Conservation (phyloP, 2,329 filamentous ascomycete genomes). For the Leptographium wingfieldii region DNA sequence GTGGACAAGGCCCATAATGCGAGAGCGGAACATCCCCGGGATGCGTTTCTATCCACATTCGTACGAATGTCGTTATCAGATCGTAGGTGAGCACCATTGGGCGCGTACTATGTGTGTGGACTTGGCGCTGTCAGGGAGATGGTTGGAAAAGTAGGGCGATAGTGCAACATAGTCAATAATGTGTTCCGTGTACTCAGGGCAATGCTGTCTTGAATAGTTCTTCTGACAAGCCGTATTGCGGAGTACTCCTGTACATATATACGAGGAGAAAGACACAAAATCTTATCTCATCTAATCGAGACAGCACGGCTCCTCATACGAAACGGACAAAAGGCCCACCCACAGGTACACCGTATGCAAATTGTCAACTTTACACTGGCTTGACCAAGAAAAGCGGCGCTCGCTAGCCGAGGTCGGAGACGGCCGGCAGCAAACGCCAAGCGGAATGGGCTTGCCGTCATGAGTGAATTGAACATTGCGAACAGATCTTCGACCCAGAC, state of each 20-base stretch:
- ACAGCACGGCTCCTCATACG: neutral
- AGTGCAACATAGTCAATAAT: neutral
- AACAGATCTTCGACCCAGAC: neutral
- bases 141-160: neutral
- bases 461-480: neutral
- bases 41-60: neutral
- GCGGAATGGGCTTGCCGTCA: neutral
- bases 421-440: neutral
- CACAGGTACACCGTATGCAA: neutral
- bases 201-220: neutral
- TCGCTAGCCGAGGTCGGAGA: slow-evolving; percentile 1
- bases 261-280: neutral
- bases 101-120: too few species aligned
- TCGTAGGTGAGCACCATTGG: neutral
- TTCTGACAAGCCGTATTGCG: neutral
- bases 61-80: neutral
- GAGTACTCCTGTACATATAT: neutral
- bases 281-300: slow-evolving; percentile 7
- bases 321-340: neutral
- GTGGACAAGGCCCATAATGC: neutral
- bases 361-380: neutral
- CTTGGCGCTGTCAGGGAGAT: neutral
- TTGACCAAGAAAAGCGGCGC: neutral
- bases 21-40: neutral
- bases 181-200: too few species aligned